Conservation (phyloP, 2,329 filamentous ascomycete species). For the Lasiodiplodia sp. region DNA sequence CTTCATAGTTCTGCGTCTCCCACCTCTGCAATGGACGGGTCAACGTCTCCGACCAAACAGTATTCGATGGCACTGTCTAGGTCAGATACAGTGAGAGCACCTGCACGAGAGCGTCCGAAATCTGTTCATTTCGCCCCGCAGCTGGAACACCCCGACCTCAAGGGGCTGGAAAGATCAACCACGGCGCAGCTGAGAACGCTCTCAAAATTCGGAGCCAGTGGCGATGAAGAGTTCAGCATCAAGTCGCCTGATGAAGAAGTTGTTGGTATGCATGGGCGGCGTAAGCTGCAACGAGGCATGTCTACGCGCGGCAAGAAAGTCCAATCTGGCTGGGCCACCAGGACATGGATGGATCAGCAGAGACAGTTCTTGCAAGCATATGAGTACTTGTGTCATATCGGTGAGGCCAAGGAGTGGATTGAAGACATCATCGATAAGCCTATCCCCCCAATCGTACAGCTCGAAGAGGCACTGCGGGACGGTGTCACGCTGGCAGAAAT, state of each 20-base stretch:
- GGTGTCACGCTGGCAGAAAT: slow-evolving; percentile 95
- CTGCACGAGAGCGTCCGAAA: slow-evolving; percentile 37
- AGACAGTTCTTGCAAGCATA: slow-evolving; percentile 96
- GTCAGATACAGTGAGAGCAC: slow-evolving; percentile 47
- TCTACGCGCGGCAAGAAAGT: slow-evolving; percentile 61
- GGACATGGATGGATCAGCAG: slow-evolving; percentile 99
- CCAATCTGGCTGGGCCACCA: slow-evolving; percentile 71
- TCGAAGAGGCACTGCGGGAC: slow-evolving; percentile 91
- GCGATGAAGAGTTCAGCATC: slow-evolving; percentile 78
- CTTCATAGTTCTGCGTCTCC: slow-evolving; percentile 56
- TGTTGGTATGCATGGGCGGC: slow-evolving; percentile 81
- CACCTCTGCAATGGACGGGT: slow-evolving; percentile 50
- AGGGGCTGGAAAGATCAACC: slow-evolving; percentile 84
- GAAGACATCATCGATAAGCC: slow-evolving; percentile 85
- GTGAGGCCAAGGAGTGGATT: slow-evolving; percentile 99
- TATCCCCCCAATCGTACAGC: slow-evolving; percentile 89
- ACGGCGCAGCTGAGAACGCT: slow-evolving; percentile 88
- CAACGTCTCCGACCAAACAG: slow-evolving; percentile 53
- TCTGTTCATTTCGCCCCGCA: slow-evolving; percentile 41
- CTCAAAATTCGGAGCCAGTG: slow-evolving; percentile 75
- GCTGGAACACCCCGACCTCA: slow-evolving; percentile 66
- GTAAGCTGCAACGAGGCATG: slow-evolving; percentile 77
- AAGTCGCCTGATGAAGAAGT: slow-evolving; percentile 83
- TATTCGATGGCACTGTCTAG: slow-evolving; percentile 50
- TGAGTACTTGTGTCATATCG: slow-evolving; percentile 98